Evolutionary conservation across 2,329 filamentous ascomycete genomes (phyloP), one percentile per base, ranked within the genome.

Genomic region (Alternaria alternata): DNA sequence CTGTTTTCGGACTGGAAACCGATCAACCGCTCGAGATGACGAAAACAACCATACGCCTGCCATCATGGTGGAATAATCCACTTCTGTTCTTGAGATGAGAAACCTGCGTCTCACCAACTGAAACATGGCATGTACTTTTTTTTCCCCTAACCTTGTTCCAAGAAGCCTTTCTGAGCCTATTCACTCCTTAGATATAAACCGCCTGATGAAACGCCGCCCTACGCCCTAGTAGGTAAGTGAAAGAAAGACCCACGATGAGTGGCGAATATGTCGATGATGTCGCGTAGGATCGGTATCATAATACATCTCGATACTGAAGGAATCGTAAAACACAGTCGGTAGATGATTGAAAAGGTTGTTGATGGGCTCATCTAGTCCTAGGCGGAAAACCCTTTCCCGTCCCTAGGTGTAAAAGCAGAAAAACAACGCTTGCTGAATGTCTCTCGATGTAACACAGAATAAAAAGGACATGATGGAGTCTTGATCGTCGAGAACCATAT

Each of bases 271-370:
- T 12, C 26, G 30, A 41, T 53, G 30, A 48, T 47, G 42, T 56
- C 47, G 36, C 47, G 47, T 36, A 38, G 47, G 46, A 41, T 54
- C 39, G 51, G 51, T 61, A 42, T 51, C 54, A 48, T 57, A 30
- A 57, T 42, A 49, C 28, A 47, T 44, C 32, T 51, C 51, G 48
- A 41, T 43, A 54, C 32, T 48, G 53, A 43, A 54, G 36, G 28
- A 42, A 24, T 57, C 58, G 54, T 61, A 32, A 57, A 57, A 26
- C 46, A 52, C 34, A 52, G 44, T 48, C 42, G 22, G 51, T 32
- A 57, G 36, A 34, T 48, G 30, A 57, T 48, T 44, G 56, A 47
- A 20, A 41, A 36, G 26, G 42, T 43, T 39, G 42, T 57, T 44
- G 42, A 42, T 28, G 53, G 53, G 30, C 20, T 28, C 34, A 41